phyloP scores from a whole-genome alignment of 2,329 filamentous ascomycete genomes.

The Cladosporium sp. region DNA sequence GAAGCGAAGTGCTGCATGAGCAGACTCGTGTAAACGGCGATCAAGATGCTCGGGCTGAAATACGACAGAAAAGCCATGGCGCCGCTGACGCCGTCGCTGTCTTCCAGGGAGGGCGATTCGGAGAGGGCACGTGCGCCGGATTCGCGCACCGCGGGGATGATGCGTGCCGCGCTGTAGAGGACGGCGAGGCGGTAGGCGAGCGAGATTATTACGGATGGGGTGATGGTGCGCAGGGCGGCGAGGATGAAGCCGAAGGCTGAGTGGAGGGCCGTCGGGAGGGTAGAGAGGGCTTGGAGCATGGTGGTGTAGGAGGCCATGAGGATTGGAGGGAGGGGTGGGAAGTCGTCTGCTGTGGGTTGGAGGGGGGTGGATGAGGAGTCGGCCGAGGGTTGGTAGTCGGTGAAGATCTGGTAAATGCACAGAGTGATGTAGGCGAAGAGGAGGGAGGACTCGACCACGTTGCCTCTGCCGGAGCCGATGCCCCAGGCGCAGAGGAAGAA shows the following conservation, averaged over 20 bases:
- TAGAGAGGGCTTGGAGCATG: slow-evolving; percentile 75
- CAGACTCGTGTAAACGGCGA: slow-evolving; percentile 93
- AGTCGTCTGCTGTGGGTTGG: slow-evolving; percentile 67
- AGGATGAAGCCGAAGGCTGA: slow-evolving; percentile 82
- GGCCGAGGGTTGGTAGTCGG: slow-evolving; percentile 82
- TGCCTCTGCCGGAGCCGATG: slow-evolving; percentile 88
- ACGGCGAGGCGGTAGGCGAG: slow-evolving; percentile 91
- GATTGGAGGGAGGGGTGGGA: slow-evolving; percentile 92
- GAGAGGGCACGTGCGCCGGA: slow-evolving; percentile 78
- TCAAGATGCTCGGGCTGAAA: slow-evolving; percentile 91
- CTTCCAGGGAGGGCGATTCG: slow-evolving; percentile 80
- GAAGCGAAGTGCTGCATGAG: slow-evolving; percentile 93
- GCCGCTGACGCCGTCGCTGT: slow-evolving; percentile 75
- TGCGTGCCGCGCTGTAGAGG: slow-evolving; percentile 90
- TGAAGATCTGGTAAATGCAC: slow-evolving; percentile 98
- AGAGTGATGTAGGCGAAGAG: slow-evolving; percentile 98
- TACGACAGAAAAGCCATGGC: slow-evolving; percentile 81
- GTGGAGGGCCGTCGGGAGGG: slow-evolving; percentile 76
- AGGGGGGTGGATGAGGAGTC: slow-evolving; percentile 50
- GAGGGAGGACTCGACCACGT: slow-evolving; percentile 89
- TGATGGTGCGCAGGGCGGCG: slow-evolving; percentile 91
- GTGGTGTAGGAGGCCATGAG: slow-evolving; percentile 99
- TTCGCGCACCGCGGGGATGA: slow-evolving; percentile 89
- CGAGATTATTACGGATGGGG: slow-evolving; percentile 91
- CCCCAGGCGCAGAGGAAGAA: slow-evolving; percentile 92